Evolutionary conservation across 192 early-diverging fungal genomes (phyloP).

Genomic region (Coemansia sp.): DNA sequence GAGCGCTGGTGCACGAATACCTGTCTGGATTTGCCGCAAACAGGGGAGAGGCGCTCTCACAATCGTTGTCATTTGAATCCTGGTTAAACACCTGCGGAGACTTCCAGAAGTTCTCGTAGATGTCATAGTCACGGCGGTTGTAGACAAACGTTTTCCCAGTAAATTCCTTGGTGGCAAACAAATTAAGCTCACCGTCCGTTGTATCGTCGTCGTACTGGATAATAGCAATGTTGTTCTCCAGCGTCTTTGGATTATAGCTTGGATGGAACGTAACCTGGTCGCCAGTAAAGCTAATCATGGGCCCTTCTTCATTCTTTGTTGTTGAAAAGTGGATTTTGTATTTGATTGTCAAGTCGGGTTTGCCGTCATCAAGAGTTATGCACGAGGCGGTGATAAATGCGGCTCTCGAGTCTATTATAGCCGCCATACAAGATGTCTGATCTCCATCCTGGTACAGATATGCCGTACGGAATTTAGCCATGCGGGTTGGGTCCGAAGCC

Average conservation of each 20-base stretch:
- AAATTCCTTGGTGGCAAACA: background rate
- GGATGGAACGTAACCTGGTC: constrained; percentile 11
- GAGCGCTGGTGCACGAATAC: background rate
- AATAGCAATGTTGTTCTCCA: constrained; percentile 42
- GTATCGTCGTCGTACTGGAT: constrained; percentile 1
- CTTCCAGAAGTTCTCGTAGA: background rate
- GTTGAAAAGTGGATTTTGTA: constrained; percentile 6
- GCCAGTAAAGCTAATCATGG: background rate
- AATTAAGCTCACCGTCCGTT: background rate
- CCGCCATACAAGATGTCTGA: constrained; percentile 46
- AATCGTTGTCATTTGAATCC: background rate
- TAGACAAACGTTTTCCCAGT: background rate
- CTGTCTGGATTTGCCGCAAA: background rate
- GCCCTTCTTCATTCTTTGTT: background rate
- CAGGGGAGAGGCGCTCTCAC: background rate
- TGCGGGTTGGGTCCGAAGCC: background rate
- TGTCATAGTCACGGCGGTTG: background rate
- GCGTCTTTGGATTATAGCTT: constrained; percentile 21
- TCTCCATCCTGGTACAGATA: constrained; percentile 22
- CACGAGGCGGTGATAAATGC: constrained; percentile 43
- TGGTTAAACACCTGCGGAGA: background rate
- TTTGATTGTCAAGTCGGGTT: constrained; percentile 12
- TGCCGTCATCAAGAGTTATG: constrained; percentile 26
- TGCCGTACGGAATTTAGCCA: background rate
- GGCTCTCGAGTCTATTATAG: constrained; percentile 27